Base-by-base conservation (phyloP, 139 green algal species). In the Pedinophyceae sp. region DNA sequence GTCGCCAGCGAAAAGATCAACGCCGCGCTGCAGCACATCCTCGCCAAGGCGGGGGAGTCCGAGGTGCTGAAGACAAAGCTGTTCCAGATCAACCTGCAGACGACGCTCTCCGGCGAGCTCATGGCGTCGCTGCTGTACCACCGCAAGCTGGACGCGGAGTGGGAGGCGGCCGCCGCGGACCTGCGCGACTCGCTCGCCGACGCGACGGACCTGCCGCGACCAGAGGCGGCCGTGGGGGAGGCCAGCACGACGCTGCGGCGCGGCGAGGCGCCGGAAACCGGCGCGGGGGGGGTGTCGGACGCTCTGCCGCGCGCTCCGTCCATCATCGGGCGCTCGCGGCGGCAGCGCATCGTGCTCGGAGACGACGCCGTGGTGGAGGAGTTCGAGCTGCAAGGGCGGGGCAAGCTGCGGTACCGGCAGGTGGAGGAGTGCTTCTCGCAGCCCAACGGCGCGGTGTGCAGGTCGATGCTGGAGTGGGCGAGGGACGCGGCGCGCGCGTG, bases 71-170 rank as follows among this genome's bases (percentile, higher is more conserved):
- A n/a, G n/a, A n/a, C n/a, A n/a, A 43, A 43, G 34, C 34, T 43
- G 10, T 43, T 43, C 60, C 70, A 88, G 70, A 79, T 70, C 54
- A 93, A 90, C 62, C 93, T 93, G 60, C 86, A 93, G 67, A 94
- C 83, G 41, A 85, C 86, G 1, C 65, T 91, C 26, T 72, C 48
- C 27, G 82, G 82, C 2, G 51, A 95, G 26, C 65, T 73, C n/a
- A 82, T 95, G 75, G 69, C 93, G 3, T 86, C 76, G 0, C 52
- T 95, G 41, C 61, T 89, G 13, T 95, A 95, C 60, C 81, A 93
- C 62, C 72, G 68, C n/a, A 74, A 78, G 54, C 65, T 94, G 38
- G 68, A 83, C 20, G 76, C 74, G 5, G 65, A 51, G 15, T 89
- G 83, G 81, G 40, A 65, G 13, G 49, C 28, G 22, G 56, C 60